A percentile compares a stretch with the other conserved stretches of the same genome.
These are phyloP conservation scores for Chiua sp. DNA, from an alignment of 1,284 basidiomycete genomes.

Conservation along the genomic window DNA sequence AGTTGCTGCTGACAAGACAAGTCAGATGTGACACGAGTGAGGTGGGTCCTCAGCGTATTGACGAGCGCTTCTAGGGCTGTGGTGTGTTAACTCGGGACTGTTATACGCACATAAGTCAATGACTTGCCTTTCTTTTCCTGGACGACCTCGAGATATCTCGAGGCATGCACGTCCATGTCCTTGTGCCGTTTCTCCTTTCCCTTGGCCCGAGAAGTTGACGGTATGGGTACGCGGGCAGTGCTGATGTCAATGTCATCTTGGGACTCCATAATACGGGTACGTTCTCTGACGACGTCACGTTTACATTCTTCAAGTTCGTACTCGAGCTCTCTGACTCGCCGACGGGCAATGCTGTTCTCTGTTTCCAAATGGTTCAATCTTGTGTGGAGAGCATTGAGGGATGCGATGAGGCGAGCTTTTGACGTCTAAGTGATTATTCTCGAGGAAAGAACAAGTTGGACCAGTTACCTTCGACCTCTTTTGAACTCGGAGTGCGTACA, in stretches of 20 bases:
- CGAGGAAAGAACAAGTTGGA: constrained; percentile 9
- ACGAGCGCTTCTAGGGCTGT: constrained; percentile 82
- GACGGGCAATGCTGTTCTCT: constrained; percentile 79
- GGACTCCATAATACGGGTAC: constrained; percentile 62
- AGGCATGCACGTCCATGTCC: constrained; percentile 45
- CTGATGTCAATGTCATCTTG: constrained; percentile 48
- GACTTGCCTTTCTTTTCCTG: constrained; percentile 82
- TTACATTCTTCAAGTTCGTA: constrained; percentile 80
- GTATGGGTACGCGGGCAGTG: constrained; percentile 14
- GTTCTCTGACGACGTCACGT: constrained; percentile 69
- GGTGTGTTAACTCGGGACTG: constrained; percentile 9
- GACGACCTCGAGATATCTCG: constrained; percentile 72
- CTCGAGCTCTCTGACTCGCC: constrained; percentile 83
- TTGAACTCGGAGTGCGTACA: constrained; percentile 51
- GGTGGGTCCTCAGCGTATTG: constrained; percentile 69
- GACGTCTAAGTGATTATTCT: constrained; percentile 2
- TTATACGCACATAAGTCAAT: background rate
- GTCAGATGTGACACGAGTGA: constrained; percentile 78
- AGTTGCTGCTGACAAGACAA: constrained; percentile 74
- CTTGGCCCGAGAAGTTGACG: constrained; percentile 33
- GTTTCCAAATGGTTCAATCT: constrained; percentile 75
- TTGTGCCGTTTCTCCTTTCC: constrained; percentile 41
- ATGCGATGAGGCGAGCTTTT: constrained; percentile 59
- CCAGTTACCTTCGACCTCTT: constrained; percentile 64
- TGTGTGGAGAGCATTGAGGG: constrained; percentile 65